Percentiles rank a stretch among this genome's conserved stretches.
Conservation (phyloP, 306 rosid genomes). For the Rubus idaeus region DNA sequence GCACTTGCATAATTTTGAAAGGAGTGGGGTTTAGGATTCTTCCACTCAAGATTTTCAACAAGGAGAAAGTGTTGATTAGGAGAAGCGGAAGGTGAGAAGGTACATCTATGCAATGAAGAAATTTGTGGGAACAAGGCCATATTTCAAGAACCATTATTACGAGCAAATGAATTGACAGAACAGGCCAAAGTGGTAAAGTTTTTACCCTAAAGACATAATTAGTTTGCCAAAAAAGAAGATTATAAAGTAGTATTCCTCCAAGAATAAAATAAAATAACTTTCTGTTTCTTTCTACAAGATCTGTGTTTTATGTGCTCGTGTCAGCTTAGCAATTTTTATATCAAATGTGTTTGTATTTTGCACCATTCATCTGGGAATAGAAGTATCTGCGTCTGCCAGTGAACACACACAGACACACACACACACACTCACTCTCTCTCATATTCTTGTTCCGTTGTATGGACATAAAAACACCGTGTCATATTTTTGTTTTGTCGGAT, state of each 20-base stretch:
- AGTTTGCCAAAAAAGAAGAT: not conserved
- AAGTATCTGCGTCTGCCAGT: not conserved
- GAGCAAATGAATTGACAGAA: constrained; percentile 10
- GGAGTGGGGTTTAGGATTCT: constrained; percentile 9
- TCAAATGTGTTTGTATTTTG: not conserved
- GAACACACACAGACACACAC: not conserved
- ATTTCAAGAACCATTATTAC: constrained; percentile 13
- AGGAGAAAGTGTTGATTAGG: constrained; percentile 4
- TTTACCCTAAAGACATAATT: not conserved
- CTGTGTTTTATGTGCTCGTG: not conserved
- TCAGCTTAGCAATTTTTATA: not conserved
- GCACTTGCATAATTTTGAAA: not conserved
- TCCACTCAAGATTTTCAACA: constrained; percentile 10
- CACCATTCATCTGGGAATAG: not conserved
- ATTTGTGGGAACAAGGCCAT: constrained; percentile 1
- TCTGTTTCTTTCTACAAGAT: not conserved
- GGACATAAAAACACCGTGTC: too few species aligned
- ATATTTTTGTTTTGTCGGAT: not conserved
- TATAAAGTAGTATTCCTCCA: not conserved
- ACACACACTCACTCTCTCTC: not conserved
- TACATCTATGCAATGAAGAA: constrained; percentile 22
- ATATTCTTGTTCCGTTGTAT: too few species aligned
- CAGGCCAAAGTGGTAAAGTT: constrained; percentile 24
- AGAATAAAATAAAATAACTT: not conserved
- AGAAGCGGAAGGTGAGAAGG: constrained; percentile 14